Base-by-base conservation (phyloP, 1,139 yeast species). In the Wickerhamomyces sp. region DNA sequence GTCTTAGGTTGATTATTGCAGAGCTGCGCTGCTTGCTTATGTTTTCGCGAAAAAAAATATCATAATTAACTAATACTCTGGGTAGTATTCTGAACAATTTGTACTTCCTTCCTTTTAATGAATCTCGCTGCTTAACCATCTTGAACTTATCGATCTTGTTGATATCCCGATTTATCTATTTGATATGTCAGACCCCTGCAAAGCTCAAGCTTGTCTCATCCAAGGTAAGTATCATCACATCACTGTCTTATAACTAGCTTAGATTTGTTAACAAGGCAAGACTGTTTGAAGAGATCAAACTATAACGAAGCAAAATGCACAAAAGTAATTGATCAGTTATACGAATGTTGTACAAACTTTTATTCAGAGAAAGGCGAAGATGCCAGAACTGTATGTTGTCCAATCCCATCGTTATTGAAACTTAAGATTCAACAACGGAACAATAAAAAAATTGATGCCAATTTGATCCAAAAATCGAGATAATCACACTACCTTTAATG, bases 251-350 rank as follows among this genome's bases (percentile, higher is more conserved):
- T n/a, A n/a, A n/a, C n/a, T n/a, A n/a, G n/a, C n/a, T 18, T 18
- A 18, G 3, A 18, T 18, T 18, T 18, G 23, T 18, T 18, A 18
- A 18, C 23, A 18, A 18, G 23, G 23, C 23, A 15, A 68, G 73
- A 68, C 45, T 84, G 91, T 56, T 63, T 84, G 31, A 68, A 71
- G 45, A 57, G 62, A 14, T 73, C 71, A 53, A 75, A 76, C 32
- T 83, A 77, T 61, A 71, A 82, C 58, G 91, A 84, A 61, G 61
- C 84, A 10, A 78, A 73, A 55, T 84, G 91, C 59, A 71, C 84
- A 9, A 68, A 69, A 47, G 62, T 72, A 23, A 83, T 84, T 26
- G 86, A 81, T 56, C 65, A 71, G 40, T 65, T 84, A 29, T 84
- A 84, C 61, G 66, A 69, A 27, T 84, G 91, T 56, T 84, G 91